These are phyloP conservation scores for Meyerozyma guilliermondii DNA, from an alignment of 1,139 yeast genomes.

Conservation along the genomic window DNA sequence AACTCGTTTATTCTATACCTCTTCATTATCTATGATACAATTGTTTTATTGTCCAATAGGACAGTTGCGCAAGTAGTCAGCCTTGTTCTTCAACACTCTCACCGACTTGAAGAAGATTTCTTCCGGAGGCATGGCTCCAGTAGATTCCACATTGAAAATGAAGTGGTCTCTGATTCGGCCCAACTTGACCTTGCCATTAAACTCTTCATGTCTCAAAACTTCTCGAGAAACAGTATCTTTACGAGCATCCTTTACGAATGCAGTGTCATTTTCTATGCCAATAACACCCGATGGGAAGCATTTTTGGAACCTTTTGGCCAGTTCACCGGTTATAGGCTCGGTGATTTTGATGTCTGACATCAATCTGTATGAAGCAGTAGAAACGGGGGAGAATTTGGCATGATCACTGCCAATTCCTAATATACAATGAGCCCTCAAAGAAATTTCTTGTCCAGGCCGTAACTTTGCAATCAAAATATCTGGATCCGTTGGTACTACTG, in stretches of 20 bases:
- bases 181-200: slow-evolving; percentile 79
- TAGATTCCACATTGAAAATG: slow-evolving; percentile 87
- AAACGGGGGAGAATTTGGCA: slow-evolving; percentile 95
- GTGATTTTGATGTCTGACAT: slow-evolving; percentile 84
- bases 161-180: slow-evolving; percentile 92
- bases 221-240: slow-evolving; percentile 96
- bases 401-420: slow-evolving; percentile 93
- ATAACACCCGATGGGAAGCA: slow-evolving; percentile 95
- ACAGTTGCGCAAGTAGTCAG: slow-evolving; percentile 72
- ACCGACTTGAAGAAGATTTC: slow-evolving; percentile 91
- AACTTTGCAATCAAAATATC: slow-evolving; percentile 85
- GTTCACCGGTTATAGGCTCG: slow-evolving; percentile 69
- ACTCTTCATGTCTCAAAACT: slow-evolving; percentile 89
- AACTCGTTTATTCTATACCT: not conserved
- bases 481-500: slow-evolving; percentile 80
- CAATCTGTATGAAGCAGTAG: slow-evolving; percentile 94
- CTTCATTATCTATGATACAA: slow-evolving; percentile 1
- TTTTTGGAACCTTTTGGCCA: slow-evolving; percentile 73
- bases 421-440: slow-evolving; percentile 84
- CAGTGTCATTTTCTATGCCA: slow-evolving; percentile 63
- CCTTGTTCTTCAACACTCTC: slow-evolving; percentile 79
- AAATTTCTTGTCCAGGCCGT: slow-evolving; percentile 95
- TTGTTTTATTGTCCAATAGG: slow-evolving; percentile 56
- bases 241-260: slow-evolving; percentile 81
- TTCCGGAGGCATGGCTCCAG: slow-evolving; percentile 96